phyloP scores from a whole-genome alignment of 148 eudicot species.

The Amaranthus cruentus region DNA sequence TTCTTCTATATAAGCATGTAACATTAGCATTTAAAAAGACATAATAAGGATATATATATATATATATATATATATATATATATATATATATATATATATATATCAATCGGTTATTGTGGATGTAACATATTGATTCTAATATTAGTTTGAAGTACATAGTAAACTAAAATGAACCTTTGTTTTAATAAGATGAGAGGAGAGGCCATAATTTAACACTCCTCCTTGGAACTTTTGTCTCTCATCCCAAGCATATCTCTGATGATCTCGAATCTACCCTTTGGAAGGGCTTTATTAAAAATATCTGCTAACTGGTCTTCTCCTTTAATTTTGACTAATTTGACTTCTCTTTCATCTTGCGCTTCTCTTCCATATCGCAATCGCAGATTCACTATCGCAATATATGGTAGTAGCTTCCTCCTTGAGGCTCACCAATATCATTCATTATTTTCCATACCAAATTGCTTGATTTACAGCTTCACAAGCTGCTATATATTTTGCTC shows the following conservation, averaged over 20 bases:
- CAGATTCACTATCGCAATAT: not conserved
- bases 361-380: not conserved
- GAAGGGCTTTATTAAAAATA: not conserved
- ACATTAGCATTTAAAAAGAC: no score
- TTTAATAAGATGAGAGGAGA: not conserved
- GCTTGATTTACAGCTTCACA: not conserved
- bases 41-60: no score
- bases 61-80: no score
- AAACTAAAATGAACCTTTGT: no score
- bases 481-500: not conserved
- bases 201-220: slow-evolving; percentile 2
- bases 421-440: not conserved
- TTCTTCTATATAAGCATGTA: no score
- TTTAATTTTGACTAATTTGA: not conserved
- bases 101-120: no score
- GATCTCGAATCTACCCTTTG: not conserved
- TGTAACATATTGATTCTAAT: no score
- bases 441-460: not conserved
- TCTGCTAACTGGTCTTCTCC: not conserved
- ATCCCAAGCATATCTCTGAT: not conserved
- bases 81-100: no score
- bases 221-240: not conserved
- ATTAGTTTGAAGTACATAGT: no score
- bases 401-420: not conserved
- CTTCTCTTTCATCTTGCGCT: not conserved